Evolutionary conservation across 2,329 filamentous ascomycete genomes (phyloP).

Genomic region (Fusarium anthophilum): DNA sequence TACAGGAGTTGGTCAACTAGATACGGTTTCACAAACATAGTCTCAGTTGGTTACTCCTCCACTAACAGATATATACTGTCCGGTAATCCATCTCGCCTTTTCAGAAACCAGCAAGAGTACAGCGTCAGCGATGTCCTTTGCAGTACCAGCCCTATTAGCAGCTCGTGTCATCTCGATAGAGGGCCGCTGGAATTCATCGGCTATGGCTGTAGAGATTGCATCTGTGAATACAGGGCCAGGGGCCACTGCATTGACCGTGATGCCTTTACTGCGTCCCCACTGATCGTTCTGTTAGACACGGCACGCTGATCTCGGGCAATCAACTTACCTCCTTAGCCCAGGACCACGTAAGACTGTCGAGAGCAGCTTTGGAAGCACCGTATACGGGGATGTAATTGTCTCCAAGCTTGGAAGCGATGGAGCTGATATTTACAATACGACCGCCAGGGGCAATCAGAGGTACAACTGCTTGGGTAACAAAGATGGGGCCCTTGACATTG

Average conservation of each 20-base stretch:
- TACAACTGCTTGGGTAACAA: not conserved
- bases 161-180: not conserved
- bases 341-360: not conserved
- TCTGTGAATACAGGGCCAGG: not conserved
- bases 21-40: no score
- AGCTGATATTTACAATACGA: accelerated
- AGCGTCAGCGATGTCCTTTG: not conserved
- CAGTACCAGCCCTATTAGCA: not conserved
- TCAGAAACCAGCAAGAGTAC: not conserved
- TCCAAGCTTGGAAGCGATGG: accelerated
- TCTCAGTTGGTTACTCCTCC: no score
- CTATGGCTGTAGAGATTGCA: not conserved
- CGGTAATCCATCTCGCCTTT: not conserved
- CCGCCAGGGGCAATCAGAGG: accelerated
- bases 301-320: accelerated
- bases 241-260: not conserved
- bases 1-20: no score
- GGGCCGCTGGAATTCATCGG: not conserved
- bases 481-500: accelerated
- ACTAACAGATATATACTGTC: not conserved
- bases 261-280: not conserved
- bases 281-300: accelerated
- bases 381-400: not conserved
- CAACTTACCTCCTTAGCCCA: not conserved
- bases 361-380: not conserved